Percentiles rank a stretch among this genome's conserved stretches.
phyloP scores from a whole-genome alignment of 2,329 filamentous ascomycete species.

The Neofusicoccum sp. region DNA sequence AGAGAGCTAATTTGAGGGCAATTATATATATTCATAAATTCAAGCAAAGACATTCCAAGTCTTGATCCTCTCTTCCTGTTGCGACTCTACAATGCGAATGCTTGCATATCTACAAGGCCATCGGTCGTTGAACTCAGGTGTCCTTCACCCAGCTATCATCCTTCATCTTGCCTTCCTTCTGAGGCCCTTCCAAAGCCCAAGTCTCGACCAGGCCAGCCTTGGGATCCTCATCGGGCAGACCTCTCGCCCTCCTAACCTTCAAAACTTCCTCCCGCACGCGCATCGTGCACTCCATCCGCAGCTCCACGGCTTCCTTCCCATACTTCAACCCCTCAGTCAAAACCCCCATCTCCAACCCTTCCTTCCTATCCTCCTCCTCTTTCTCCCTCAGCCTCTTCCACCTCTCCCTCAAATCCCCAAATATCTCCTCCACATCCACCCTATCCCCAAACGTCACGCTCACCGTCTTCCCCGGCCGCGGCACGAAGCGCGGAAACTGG shows the following conservation, averaged over 20 bases:
- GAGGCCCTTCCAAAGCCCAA: slow-evolving; percentile 62
- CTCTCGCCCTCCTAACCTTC: slow-evolving; percentile 69
- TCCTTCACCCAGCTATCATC: slow-evolving; percentile 63
- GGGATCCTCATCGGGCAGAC: slow-evolving; percentile 77
- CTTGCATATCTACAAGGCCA: background rate
- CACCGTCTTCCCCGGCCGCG: slow-evolving; percentile 68
- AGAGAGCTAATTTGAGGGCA: slow-evolving; percentile 20
- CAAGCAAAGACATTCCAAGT: background rate
- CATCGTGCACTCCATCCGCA: slow-evolving; percentile 77
- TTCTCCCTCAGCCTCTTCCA: slow-evolving; percentile 68
- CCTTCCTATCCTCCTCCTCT: slow-evolving; percentile 32
- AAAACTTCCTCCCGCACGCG: slow-evolving; percentile 77
- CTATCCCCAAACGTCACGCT: slow-evolving; percentile 76
- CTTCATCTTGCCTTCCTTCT: slow-evolving; percentile 56
- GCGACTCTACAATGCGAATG: background rate
- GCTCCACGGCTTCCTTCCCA: slow-evolving; percentile 69
- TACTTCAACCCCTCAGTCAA: slow-evolving; percentile 63
- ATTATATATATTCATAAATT: background rate
- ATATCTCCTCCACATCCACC: slow-evolving; percentile 69
- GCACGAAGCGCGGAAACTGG: slow-evolving; percentile 74
- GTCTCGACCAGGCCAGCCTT: slow-evolving; percentile 73
- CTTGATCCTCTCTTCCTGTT: background rate
- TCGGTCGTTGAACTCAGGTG: slow-evolving; percentile 33
- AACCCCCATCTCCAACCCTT: slow-evolving; percentile 51
- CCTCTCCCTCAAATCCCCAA: slow-evolving; percentile 70